Percentiles rank a stretch among this genome's conserved stretches.
Conservation (phyloP, 225 moss, liverwort and hornwort species). For the Bryum argenteum region DNA sequence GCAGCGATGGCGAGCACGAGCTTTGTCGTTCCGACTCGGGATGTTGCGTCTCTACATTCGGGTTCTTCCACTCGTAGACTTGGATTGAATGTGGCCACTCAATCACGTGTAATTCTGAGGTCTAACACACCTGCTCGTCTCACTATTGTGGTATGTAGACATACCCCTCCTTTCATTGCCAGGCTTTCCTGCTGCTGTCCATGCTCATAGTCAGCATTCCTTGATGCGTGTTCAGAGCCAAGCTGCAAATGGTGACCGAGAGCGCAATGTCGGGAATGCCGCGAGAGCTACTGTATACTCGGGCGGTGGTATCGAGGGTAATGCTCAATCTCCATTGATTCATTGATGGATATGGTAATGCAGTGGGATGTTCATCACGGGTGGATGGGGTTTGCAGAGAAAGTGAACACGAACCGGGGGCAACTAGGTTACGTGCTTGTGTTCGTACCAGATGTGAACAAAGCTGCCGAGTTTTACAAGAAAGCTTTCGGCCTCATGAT, state of each 20-base stretch:
- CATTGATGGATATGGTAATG: background rate
- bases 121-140: background rate
- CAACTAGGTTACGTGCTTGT: conserved; percentile 58
- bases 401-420: conserved; percentile 12
- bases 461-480: conserved; percentile 53
- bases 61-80: conserved; percentile 1
- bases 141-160: no score
- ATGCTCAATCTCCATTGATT: background rate
- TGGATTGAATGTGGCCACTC: background rate
- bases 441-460: conserved; percentile 55
- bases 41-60: background rate
- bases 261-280: background rate
- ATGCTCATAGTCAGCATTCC: background rate
- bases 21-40: background rate
- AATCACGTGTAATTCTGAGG: background rate
- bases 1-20: conserved; percentile 19
- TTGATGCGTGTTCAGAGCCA: background rate
- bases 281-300: background rate
- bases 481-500: conserved; percentile 4
- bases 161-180: no score
- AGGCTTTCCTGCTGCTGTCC: no score
- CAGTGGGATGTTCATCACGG: background rate
- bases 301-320: conserved; percentile 15
- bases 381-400: background rate
- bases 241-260: background rate